Base-by-base conservation (phyloP, 306 rosid genomes). In the Fragaria ananassa region DNA sequence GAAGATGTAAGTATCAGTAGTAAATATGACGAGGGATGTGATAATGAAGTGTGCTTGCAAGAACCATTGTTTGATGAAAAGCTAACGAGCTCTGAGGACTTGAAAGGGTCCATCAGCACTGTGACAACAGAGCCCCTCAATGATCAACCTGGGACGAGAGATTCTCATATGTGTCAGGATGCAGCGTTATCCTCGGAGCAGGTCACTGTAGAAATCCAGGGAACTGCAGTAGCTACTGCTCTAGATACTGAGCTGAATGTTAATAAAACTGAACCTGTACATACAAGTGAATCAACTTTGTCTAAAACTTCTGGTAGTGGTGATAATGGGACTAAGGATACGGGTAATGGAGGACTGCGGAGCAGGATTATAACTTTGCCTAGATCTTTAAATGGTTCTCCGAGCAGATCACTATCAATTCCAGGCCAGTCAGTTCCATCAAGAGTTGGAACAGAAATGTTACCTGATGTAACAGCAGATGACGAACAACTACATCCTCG, bases 281-380 rank as follows among this genome's bases (percentile, higher is more conserved):
- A 47, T 70, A 75, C 76, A 37, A 53, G 65, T 34, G 87, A 83
- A 47, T 58, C 69, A 37, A 78, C 83, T 78, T 69, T 84, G 69
- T 74, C 89, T 46, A 79, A 80, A 78, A 81, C 60, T 35, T 85
- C 85, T 74, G 67, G 78, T 68, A 77, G 80, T 81, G 74, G 76
- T 77, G 96, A 94, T 77, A 86, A 85, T 83, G 83, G 66, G 9
- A 72, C 80, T 6, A 86, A 84, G 76, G 90, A 94, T 81, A 79
- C 65, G 74, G 58, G 54, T 72, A 78, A 62, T 84, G 82, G 84
- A 60, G 83, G 88, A 75, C 85, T 84, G 57, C 89, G 86, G 75
- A 88, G 94, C 77, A 86, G 96, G 83, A 91, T 89, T 42, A 89
- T 90, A 72, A 87, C 86, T 83, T 80, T 90, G 77, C 87, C 94